These are phyloP conservation scores for Populus nigra DNA, from an alignment of 345 rosid species.

Conservation along the genomic window DNA sequence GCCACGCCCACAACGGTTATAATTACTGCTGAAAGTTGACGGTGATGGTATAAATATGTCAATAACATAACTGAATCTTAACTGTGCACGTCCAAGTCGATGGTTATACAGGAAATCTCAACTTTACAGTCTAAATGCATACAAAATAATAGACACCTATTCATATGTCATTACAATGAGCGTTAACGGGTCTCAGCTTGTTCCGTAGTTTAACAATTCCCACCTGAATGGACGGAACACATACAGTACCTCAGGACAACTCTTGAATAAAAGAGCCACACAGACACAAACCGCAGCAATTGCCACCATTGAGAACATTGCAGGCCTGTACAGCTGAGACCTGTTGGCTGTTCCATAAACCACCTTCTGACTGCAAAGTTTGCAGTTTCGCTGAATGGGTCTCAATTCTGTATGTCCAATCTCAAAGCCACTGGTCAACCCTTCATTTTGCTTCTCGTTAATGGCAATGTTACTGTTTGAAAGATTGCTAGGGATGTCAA, in stretches of 20 bases:
- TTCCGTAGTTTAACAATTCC: slow-evolving; percentile 83
- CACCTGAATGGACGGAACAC: slow-evolving; percentile 97
- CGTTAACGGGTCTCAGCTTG: slow-evolving; percentile 43
- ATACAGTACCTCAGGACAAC: slow-evolving; percentile 84
- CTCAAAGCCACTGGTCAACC: slow-evolving; percentile 49
- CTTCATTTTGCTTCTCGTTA: slow-evolving; percentile 44
- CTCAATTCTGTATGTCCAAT: slow-evolving; percentile 37
- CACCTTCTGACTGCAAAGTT: slow-evolving; percentile 62
- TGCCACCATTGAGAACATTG: slow-evolving; percentile 95
- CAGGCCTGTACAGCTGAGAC: slow-evolving; percentile 80
- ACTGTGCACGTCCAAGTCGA: slow-evolving; percentile 17
- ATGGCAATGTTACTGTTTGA: slow-evolving; percentile 11
- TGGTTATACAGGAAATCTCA: slow-evolving; percentile 34
- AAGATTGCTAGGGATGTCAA: slow-evolving; percentile 46
- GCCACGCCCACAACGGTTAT: not conserved
- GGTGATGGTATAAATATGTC: slow-evolving; percentile 21
- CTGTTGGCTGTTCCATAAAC: slow-evolving; percentile 46
- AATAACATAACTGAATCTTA: slow-evolving; percentile 23
- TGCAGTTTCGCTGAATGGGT: slow-evolving; percentile 46
- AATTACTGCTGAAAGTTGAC: not conserved
- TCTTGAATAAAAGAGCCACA: slow-evolving; percentile 94
- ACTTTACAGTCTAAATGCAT: slow-evolving; percentile 37
- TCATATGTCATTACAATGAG: slow-evolving; percentile 4
- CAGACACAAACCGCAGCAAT: slow-evolving; percentile 98
- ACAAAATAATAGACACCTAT: slow-evolving; percentile 28